Percentiles rank a stretch among this genome's conserved stretches.
Evolutionary conservation across 73 alveolate genomes (phyloP).

Genomic region (Symbiodinium pilosum): DNA sequence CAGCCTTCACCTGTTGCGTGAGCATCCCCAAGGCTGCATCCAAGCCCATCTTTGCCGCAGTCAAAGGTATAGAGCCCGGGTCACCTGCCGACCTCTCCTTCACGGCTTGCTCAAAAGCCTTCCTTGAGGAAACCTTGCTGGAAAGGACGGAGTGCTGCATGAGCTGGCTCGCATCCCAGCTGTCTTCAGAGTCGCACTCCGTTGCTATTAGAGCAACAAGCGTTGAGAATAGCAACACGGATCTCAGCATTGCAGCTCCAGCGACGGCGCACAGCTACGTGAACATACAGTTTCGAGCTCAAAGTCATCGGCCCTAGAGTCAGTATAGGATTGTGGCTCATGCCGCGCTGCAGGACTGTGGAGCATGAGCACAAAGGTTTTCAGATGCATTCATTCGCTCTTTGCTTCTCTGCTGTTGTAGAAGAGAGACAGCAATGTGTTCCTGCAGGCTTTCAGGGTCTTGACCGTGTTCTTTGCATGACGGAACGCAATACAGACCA

Average conservation of each 20-base stretch:
- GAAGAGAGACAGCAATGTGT: slow-evolving; percentile 79
- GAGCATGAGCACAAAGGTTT: background rate
- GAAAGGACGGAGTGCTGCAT: background rate
- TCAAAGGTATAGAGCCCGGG: background rate
- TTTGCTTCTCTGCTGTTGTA: slow-evolving; percentile 13
- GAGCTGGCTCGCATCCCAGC: background rate
- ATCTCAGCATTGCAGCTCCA: background rate
- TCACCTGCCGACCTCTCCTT: background rate
- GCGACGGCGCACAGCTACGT: background rate
- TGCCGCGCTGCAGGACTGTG: no score
- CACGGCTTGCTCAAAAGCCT: background rate
- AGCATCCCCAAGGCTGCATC: background rate
- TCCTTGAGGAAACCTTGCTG: background rate
- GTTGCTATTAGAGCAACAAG: background rate
- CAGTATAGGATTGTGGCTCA: no score
- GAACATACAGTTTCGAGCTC: background rate
- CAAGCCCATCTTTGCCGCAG: background rate
- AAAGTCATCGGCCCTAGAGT: no score
- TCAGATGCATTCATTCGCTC: background rate
- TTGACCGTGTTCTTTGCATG: background rate
- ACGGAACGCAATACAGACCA: background rate
- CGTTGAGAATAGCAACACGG: background rate
- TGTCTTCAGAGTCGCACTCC: background rate
- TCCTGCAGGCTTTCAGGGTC: slow-evolving; percentile 8
- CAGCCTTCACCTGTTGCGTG: background rate